A percentile compares a stretch with the other conserved stretches of the same genome.
These are phyloP conservation scores for Benincasa hispida DNA, from an alignment of 306 rosid genomes.

Conservation along the genomic window DNA sequence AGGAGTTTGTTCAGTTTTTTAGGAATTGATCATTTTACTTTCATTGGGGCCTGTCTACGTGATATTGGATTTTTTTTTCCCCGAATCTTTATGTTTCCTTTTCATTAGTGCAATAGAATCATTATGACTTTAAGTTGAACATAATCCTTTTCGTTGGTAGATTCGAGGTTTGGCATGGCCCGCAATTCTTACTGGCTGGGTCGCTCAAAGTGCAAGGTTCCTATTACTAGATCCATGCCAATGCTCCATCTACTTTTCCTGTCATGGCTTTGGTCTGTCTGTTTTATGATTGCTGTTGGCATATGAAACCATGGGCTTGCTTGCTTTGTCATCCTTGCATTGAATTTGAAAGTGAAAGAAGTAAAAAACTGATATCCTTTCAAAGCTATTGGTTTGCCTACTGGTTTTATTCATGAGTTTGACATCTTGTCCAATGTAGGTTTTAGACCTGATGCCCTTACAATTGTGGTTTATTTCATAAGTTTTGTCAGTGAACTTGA, in stretches of 20 bases:
- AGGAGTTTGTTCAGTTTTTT: neutral
- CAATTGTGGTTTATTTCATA: neutral
- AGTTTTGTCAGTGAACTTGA: neutral
- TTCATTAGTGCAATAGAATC: too few relatives aligned
- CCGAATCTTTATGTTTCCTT: neutral
- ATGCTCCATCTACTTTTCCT: constrained; percentile 7
- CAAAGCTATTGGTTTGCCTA: neutral
- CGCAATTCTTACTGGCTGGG: constrained; percentile 54
- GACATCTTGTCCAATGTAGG: neutral
- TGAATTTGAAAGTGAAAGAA: neutral
- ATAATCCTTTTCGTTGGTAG: constrained; percentile 24
- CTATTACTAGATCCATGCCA: constrained; percentile 6
- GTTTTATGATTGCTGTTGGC: neutral
- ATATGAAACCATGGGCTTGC: neutral
- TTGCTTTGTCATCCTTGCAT: neutral
- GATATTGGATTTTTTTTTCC: too few relatives aligned
- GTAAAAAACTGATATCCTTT: neutral
- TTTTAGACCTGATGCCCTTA: neutral
- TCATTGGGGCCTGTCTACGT: too few relatives aligned
- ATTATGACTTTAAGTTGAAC: constrained; percentile 10
- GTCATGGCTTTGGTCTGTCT: neutral
- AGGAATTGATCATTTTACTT: neutral
- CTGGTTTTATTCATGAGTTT: neutral
- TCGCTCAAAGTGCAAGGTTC: constrained; percentile 82
- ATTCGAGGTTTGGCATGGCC: constrained; percentile 86